phyloP scores from a whole-genome alignment of 495 filamentous ascomycete species.

The Xylaria grammica region DNA sequence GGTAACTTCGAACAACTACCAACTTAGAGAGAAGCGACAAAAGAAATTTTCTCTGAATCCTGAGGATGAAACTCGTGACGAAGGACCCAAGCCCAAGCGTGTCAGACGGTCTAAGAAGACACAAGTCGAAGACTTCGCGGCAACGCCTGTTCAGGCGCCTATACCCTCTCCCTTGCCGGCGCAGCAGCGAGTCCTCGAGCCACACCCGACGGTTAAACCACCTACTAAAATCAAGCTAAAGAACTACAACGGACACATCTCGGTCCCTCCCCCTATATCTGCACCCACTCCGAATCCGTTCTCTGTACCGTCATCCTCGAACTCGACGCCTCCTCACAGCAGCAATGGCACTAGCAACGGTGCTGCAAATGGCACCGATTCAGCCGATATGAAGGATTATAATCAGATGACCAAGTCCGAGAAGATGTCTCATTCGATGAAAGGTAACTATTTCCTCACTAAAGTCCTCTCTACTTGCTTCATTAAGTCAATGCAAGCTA shows the following conservation, averaged over 20 bases:
- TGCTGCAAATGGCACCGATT: slow-evolving; percentile 25
- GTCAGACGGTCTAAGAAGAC: slow-evolving; percentile 32
- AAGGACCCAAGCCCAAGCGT: slow-evolving; percentile 35
- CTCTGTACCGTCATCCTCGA: slow-evolving; percentile 25
- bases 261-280: slow-evolving; percentile 24
- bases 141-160: slow-evolving; percentile 20
- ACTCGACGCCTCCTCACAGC: slow-evolving; percentile 14
- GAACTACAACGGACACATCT: slow-evolving; percentile 23
- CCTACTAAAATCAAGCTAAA: slow-evolving; percentile 31
- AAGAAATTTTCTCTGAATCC: slow-evolving; percentile 34
- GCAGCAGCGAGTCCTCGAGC: slow-evolving; percentile 22
- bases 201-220: slow-evolving; percentile 18
- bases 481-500: slow-evolving; percentile 23
- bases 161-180: slow-evolving; percentile 11
- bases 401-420: slow-evolving; percentile 57
- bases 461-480: background rate
- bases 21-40: slow-evolving; percentile 38
- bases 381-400: slow-evolving; percentile 46
- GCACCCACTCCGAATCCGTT: slow-evolving; percentile 27
- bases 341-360: slow-evolving; percentile 18
- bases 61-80: slow-evolving; percentile 28
- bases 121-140: slow-evolving; percentile 17
- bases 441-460: slow-evolving; percentile 34
- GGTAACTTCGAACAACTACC: slow-evolving; percentile 34
- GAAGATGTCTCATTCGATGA: slow-evolving; percentile 59